Evolutionary conservation across 73 alveolate species (phyloP).

Genomic region (Stentor roeselii): DNA sequence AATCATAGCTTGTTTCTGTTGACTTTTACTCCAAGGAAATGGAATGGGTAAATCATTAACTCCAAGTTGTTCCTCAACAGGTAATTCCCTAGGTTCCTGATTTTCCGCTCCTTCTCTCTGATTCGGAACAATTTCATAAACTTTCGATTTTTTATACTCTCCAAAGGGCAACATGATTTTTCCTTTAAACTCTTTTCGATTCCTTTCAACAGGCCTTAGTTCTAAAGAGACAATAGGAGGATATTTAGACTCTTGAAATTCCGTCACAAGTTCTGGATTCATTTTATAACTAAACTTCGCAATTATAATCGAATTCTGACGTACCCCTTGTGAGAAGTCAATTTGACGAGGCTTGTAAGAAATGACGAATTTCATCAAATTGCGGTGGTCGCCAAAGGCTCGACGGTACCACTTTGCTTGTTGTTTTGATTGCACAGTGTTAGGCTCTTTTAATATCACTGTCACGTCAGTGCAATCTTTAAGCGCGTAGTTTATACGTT

Average conservation of each 20-base stretch:
- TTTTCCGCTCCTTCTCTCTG: slow-evolving; percentile 13
- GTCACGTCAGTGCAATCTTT: background rate
- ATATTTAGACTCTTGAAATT: background rate
- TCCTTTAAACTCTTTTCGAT: slow-evolving; percentile 10
- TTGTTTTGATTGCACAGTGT: background rate
- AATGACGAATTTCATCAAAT: background rate
- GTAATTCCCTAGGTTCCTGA: slow-evolving; percentile 16
- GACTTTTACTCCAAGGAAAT: background rate
- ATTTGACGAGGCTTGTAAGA: background rate
- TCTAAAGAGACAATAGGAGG: background rate
- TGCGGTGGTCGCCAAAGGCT: slow-evolving; percentile 21
- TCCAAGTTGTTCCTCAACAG: slow-evolving; percentile 6
- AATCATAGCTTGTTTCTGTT: slow-evolving; percentile 15
- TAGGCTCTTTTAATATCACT: slow-evolving; percentile 15
- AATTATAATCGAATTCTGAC: background rate
- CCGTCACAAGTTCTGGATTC: background rate
- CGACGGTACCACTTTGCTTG: background rate
- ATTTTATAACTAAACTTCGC: slow-evolving; percentile 20
- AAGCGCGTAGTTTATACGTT: background rate
- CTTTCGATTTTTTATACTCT: background rate
- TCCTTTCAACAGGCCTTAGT: background rate
- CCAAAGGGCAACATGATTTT: slow-evolving; percentile 5
- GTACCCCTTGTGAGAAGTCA: background rate
- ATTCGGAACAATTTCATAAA: background rate
- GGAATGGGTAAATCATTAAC: background rate